These are phyloP conservation scores for Helicostylum pulchrum DNA, from an alignment of 192 early-diverging fungal genomes.

Conservation along the genomic window DNA sequence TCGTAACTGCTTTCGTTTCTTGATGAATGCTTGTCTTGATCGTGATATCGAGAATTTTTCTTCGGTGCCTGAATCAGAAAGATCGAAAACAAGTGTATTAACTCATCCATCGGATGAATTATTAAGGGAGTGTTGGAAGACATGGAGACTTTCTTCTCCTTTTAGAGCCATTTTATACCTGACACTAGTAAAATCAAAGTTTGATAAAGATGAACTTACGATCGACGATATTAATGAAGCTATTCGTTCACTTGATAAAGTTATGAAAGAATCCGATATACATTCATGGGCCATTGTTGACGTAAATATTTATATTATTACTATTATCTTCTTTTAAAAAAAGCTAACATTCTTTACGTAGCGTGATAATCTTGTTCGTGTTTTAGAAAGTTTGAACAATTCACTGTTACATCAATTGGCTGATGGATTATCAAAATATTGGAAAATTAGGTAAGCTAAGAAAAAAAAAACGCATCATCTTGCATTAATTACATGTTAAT, in stretches of 20 bases:
- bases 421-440: conserved; percentile 34
- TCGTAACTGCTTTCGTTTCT: conserved; percentile 52
- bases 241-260: conserved; percentile 33
- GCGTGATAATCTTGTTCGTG: conserved; percentile 45
- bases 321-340: neutral
- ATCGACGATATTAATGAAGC: conserved; percentile 43
- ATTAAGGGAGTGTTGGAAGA: conserved; percentile 62
- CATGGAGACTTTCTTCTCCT: conserved; percentile 58
- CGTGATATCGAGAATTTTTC: conserved; percentile 39
- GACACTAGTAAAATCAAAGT: conserved; percentile 45
- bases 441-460: conserved; percentile 34
- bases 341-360: conserved; percentile 1
- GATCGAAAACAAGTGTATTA: conserved; percentile 38
- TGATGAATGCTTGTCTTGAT: conserved; percentile 61
- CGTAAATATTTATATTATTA: conserved; percentile 29
- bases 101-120: conserved; percentile 52
- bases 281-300: conserved; percentile 54
- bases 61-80: conserved; percentile 33
- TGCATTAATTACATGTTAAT: neutral
- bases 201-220: conserved; percentile 35
- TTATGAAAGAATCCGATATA: conserved; percentile 46
- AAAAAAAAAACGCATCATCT: neutral
- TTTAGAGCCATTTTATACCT: conserved; percentile 48
- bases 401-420: conserved; percentile 31
- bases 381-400: conserved; percentile 48